Conservation (phyloP, 2,329 filamentous ascomycete species). For the Penicillium nordicum region DNA sequence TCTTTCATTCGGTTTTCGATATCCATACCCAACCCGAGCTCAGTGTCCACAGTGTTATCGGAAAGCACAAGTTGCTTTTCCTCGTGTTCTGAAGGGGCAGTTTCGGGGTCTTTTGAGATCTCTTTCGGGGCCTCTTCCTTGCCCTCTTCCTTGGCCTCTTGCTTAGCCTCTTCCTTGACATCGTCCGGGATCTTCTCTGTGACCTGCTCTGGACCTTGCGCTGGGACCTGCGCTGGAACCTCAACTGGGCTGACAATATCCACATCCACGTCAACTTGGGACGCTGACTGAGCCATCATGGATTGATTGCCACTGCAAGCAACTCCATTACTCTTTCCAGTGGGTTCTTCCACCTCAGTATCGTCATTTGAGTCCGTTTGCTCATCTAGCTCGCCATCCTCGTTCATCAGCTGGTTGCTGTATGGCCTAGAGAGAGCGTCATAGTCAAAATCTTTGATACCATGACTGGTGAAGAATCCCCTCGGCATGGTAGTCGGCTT, state of each 20-base stretch:
- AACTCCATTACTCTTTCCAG: background rate
- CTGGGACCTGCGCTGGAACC: background rate
- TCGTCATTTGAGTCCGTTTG: background rate
- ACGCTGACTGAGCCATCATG: background rate
- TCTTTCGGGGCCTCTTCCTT: background rate
- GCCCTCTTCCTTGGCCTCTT: accelerated
- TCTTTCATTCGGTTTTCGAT: too few species aligned
- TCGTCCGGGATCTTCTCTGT: background rate
- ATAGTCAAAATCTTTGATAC: background rate
- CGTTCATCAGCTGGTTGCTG: background rate
- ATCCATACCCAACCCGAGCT: too few species aligned
- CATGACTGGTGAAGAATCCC: background rate
- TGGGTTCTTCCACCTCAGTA: background rate
- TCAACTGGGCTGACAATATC: background rate
- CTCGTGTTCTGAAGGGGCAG: background rate
- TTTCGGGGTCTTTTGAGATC: too few species aligned
- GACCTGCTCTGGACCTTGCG: too few species aligned
- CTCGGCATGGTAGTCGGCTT: background rate
- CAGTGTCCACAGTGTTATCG: too few species aligned
- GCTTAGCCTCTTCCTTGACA: accelerated
- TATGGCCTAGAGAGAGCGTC: background rate
- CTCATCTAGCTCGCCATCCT: background rate
- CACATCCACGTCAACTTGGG: background rate
- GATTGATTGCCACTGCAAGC: background rate
- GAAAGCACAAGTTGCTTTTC: too few species aligned